Conservation (phyloP, 495 filamentous ascomycete genomes). For the Annulohypoxylon bovei region DNA sequence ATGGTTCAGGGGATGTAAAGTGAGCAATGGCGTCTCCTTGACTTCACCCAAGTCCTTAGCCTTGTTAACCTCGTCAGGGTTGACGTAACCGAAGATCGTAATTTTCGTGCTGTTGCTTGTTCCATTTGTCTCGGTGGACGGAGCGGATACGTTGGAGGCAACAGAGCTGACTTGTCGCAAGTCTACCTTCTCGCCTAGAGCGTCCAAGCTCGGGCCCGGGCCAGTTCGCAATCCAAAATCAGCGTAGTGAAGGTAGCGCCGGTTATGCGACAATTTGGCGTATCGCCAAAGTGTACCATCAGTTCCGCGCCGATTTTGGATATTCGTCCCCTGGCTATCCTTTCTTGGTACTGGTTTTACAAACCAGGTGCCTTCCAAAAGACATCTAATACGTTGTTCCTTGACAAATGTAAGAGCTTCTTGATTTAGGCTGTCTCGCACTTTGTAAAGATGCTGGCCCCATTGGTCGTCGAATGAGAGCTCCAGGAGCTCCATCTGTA, state of each 20-base stretch:
- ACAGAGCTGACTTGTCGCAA: constrained; percentile 90
- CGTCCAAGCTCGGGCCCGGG: constrained; percentile 75
- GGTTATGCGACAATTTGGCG: constrained; percentile 89
- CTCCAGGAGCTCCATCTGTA: constrained; percentile 96
- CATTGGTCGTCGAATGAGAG: constrained; percentile 92
- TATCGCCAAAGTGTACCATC: constrained; percentile 73
- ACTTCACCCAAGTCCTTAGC: constrained; percentile 49
- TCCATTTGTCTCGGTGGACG: constrained; percentile 59
- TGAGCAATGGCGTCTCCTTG: constrained; percentile 72
- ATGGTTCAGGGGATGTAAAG: constrained; percentile 82
- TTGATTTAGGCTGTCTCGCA: constrained; percentile 90
- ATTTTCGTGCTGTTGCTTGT: constrained; percentile 79
- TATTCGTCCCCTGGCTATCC: constrained; percentile 51
- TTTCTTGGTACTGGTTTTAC: constrained; percentile 62
- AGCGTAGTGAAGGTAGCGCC: constrained; percentile 90
- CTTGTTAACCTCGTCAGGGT: constrained; percentile 45
- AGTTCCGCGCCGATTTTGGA: constrained; percentile 49
- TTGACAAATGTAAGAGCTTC: constrained; percentile 96
- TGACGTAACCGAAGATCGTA: constrained; percentile 81
- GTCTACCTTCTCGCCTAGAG: constrained; percentile 85
- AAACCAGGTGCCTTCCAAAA: constrained; percentile 93
- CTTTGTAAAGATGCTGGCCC: constrained; percentile 87
- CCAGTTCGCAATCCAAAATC: constrained; percentile 76
- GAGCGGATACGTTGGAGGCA: constrained; percentile 85
- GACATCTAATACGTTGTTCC: constrained; percentile 93